Evolutionary conservation across 129 eudicot species (phyloP), one percentile per base, ranked within the genome.

Genomic region (Daucus carota): DNA sequence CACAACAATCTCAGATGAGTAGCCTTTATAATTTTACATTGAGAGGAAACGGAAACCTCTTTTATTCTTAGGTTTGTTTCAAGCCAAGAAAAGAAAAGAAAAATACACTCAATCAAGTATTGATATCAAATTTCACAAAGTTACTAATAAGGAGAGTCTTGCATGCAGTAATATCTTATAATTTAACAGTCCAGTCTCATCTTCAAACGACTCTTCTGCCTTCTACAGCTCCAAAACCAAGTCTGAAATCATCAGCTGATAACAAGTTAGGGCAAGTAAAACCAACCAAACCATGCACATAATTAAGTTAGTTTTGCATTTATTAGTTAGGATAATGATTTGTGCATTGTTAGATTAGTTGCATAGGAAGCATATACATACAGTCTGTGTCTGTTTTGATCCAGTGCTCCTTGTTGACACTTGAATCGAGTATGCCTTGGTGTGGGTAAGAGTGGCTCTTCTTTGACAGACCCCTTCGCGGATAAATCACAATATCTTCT

Each of bases 301-400:
- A 36, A 36, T 36, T 36, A 36, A 36, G 3, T n/a, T n/a, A n/a
- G n/a, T n/a, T n/a, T n/a, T n/a, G n/a, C n/a, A n/a, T n/a, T n/a
- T n/a, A n/a, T n/a, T n/a, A n/a, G n/a, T 36, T 36, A 36, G 2
- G 29, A 24, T 6, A 18, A 12, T 43, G 31, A 52, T 36, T 22
- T 8, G 24, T 33, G 8, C 34, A 29, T 57, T 75, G 36, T 18
- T 12, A 46, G 32, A 43, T 28, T 14, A 17, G n/a, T 36, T 38
- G 41, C 31, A 68, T 43, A 40, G 73, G 74, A 16, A 71, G 46
- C 52, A 77, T 36, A 50, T 78, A 84, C 98, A 82, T 88, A 93
- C 98, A 90, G 52, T 93, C 98, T 77, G 89, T 83, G 80, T 93
- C 98, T 66, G 96, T 85, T 81, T 93, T 93, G 80, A 93, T 87